phyloP scores from a whole-genome alignment of 2,329 filamentous ascomycete genomes.

The Arthroderma sp. region DNA sequence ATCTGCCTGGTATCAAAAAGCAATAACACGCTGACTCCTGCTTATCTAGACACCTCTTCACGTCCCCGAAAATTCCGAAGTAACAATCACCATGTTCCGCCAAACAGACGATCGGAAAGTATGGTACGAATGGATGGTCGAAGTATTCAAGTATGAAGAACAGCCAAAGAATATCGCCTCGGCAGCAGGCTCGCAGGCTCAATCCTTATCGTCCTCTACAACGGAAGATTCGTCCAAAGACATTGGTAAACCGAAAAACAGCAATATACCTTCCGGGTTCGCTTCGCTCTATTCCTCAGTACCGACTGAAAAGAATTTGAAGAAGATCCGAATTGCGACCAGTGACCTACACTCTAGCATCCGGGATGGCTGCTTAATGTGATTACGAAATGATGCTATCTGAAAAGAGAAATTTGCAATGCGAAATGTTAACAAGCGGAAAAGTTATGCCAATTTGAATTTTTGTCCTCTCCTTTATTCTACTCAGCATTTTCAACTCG shows the following conservation, averaged over 20 bases:
- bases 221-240: background rate
- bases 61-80: slow-evolving; percentile 68
- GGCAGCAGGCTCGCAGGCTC: background rate
- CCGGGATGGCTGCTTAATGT: slow-evolving; percentile 38
- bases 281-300: background rate
- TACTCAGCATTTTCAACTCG: no score
- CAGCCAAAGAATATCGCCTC: slow-evolving; percentile 4
- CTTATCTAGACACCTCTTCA: slow-evolving; percentile 61
- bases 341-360: slow-evolving; percentile 37
- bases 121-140: slow-evolving; percentile 97
- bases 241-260: background rate
- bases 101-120: slow-evolving; percentile 91
- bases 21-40: slow-evolving; percentile 10
- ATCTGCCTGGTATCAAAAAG: background rate
- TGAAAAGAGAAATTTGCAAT: background rate
- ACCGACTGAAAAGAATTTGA: background rate
- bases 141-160: slow-evolving; percentile 49
- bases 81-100: slow-evolving; percentile 89
- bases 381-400: slow-evolving; percentile 7
- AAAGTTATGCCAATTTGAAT: background rate
- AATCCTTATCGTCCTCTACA: background rate
- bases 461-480: no score
- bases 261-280: background rate
- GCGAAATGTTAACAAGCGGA: background rate
- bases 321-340: slow-evolving; percentile 24